Base-by-base conservation (phyloP, 2,329 filamentous ascomycete species). In the Dactylonectria macrodidyma region DNA sequence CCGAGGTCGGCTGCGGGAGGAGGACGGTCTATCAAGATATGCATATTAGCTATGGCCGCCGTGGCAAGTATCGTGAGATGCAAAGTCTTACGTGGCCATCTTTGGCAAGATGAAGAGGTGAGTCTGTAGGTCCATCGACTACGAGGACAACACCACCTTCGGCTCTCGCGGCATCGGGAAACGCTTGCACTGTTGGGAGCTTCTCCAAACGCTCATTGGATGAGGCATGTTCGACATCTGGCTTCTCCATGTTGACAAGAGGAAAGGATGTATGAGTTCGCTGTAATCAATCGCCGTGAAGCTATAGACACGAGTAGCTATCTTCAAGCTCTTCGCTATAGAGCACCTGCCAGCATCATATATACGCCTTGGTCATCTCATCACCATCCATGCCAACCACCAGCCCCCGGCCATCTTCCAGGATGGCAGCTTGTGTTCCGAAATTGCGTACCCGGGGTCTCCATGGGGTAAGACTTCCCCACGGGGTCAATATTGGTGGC, bases 371-470 rank as follows among this genome's bases (percentile, higher is more conserved):
- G 4, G 41, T n/a, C 41, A 44, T 8, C 16, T 44, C 14, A 19
- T 5, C 41, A n/a, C 16, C 16, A 44, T 44, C 41, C 14, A 16
- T n/a, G 16, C 16, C n/a, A 14, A 41, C 6, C 14, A n/a, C 14
- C 41, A n/a, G 5, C 41, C 41, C 41, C 14, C 14, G 41, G 14
- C n/a, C 14, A 44, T 44, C 8, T 51, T 34, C 48, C 48, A 51
- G 16, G 30, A 51, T 8, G 6, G 26, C 14, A 51, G 10, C 11
- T 16, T 51, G 26, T 26, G 59, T 67, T 71, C 68, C 68, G 57
- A 71, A 70, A 70, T 68, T 72, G 67, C 70, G 65, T 63, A 66
- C 59, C 65, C 54, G 64, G 65, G 62, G 62, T 51, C 61, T 57
- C 67, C 62, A 14, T 60, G 62, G 62, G 64, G 67, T 50, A 61